These are phyloP conservation scores for Suillus clintonianus DNA, from an alignment of 768 basidiomycete species.

Conservation along the genomic window DNA sequence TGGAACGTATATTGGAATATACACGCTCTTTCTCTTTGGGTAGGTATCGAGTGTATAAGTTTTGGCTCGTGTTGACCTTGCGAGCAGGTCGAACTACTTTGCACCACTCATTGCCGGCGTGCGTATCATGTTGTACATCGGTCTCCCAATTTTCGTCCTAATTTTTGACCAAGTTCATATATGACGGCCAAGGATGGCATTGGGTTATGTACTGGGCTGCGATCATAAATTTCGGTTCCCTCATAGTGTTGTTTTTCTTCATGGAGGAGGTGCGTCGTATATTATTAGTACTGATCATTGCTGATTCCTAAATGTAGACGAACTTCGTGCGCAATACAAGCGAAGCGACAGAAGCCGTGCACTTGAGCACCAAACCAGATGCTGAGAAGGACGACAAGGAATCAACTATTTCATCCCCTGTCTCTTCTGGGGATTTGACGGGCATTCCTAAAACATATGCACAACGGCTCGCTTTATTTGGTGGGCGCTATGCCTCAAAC, in stretches of 20 bases:
- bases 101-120: slow-evolving; percentile 22
- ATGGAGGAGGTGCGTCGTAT: slow-evolving; percentile 20
- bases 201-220: slow-evolving; percentile 25
- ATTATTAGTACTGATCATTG: neutral
- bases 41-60: neutral
- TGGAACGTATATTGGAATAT: slow-evolving; percentile 20
- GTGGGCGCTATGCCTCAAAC: slow-evolving; percentile 18
- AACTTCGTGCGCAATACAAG: slow-evolving; percentile 17
- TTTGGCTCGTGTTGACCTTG: neutral
- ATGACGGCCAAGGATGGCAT: slow-evolving; percentile 21
- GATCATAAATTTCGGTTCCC: slow-evolving; percentile 18
- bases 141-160: neutral
- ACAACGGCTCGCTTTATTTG: slow-evolving; percentile 15
- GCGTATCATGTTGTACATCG: neutral
- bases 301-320: slow-evolving; percentile 10
- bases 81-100: slow-evolving; percentile 19
- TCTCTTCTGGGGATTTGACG: slow-evolving; percentile 8
- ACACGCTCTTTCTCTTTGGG: slow-evolving; percentile 21
- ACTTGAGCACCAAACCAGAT: neutral
- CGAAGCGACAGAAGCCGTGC: slow-evolving; percentile 15
- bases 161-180: slow-evolving; percentile 14
- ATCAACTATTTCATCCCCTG: slow-evolving; percentile 9
- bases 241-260: slow-evolving; percentile 17
- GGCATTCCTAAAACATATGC: slow-evolving; percentile 15
- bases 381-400: slow-evolving; percentile 13